Conservation (phyloP, 176 grass and related monocot species). For the Hsuehochloa calcarea region DNA sequence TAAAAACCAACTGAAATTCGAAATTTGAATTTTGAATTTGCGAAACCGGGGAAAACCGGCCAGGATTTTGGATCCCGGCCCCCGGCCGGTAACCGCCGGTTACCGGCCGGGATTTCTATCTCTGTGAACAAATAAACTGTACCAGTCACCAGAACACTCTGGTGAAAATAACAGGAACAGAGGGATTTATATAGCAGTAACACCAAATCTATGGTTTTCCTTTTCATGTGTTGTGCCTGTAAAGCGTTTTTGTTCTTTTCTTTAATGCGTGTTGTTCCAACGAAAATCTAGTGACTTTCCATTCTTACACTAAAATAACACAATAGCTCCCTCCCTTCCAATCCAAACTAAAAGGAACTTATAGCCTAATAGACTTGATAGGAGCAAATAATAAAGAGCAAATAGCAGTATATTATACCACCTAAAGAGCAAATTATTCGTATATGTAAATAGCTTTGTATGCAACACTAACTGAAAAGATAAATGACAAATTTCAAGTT, state of each 20-base stretch:
- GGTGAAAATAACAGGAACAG: not conserved
- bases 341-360: not conserved
- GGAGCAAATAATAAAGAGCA: not conserved
- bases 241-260: not conserved
- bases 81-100: no score
- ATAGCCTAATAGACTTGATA: constrained; percentile 6
- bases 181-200: constrained; percentile 8
- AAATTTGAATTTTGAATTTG: no score
- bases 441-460: constrained; percentile 8
- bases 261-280: not conserved
- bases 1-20: no score
- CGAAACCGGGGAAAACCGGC: no score
- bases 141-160: not conserved
- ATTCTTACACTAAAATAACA: not conserved
- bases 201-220: not conserved
- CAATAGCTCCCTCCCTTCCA: not conserved
- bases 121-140: not conserved
- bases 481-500: not conserved
- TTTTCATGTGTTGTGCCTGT: not conserved
- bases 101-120: no score
- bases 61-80: no score
- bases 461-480: not conserved
- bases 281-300: not conserved
- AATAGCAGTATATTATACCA: not conserved
- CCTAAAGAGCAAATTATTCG: not conserved